A percentile compares a stretch with the other conserved stretches of the same genome.
Conservation (phyloP, 2,329 filamentous ascomycete species). For the Paraphaeosphaeria sporulosa region DNA sequence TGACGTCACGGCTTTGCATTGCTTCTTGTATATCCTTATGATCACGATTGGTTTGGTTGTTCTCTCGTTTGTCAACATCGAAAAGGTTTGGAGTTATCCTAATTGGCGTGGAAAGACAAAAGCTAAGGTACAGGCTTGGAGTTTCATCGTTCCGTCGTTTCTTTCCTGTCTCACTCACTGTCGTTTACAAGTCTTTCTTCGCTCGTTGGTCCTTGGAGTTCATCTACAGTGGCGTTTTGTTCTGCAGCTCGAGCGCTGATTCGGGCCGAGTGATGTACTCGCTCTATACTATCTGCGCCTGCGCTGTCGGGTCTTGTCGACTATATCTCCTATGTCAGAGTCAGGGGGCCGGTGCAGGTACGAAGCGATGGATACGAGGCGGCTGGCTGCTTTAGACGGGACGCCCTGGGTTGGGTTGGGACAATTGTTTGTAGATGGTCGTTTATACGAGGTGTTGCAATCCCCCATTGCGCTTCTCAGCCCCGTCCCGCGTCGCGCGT, state of each 20-base stretch:
- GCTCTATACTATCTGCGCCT: constrained; percentile 5
- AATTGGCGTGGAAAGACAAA: constrained; percentile 11
- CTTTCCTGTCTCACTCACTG: not conserved
- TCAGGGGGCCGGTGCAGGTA: constrained; percentile 1
- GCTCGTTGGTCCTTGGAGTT: constrained; percentile 1
- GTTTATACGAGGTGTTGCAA: constrained; percentile 3
- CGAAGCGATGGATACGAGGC: no score
- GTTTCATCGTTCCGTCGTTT: not conserved
- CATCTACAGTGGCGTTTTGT: constrained; percentile 8
- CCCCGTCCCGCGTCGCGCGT: not conserved
- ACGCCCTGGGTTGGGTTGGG: not conserved
- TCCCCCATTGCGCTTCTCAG: not conserved
- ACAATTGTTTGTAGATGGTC: not conserved
- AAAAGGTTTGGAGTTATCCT: constrained; percentile 6
- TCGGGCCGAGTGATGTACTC: not conserved
- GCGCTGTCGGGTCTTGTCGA: constrained; percentile 3
- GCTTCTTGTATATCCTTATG: constrained; percentile 25
- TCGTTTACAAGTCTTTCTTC: not conserved
- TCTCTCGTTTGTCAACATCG: constrained; percentile 8
- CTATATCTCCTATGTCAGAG: constrained; percentile 8
- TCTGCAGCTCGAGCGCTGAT: constrained; percentile 7
- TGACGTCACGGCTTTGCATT: constrained; percentile 19
- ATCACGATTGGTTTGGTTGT: constrained; percentile 16
- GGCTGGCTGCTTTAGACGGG: not conserved
- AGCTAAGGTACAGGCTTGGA: not conserved